A percentile compares a stretch with the other conserved stretches of the same genome.
Evolutionary conservation across 805 yeast genomes (phyloP).

Genomic region (Starmerella floricola): DNA sequence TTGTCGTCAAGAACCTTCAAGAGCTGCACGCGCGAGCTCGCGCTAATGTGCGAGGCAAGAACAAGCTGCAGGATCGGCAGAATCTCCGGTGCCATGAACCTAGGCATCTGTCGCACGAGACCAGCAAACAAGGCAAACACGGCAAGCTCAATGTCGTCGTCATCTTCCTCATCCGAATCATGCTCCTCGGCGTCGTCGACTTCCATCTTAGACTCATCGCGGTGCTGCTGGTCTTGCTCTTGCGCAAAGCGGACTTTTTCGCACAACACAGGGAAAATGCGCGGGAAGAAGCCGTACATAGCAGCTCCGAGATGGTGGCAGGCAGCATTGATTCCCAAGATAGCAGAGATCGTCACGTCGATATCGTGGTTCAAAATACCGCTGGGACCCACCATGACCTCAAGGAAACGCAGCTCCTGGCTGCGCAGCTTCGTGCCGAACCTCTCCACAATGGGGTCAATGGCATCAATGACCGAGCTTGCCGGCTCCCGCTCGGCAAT

Average conservation of each 20-base stretch:
- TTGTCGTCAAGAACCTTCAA: slow-evolving; percentile 51
- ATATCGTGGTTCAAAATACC: slow-evolving; percentile 46
- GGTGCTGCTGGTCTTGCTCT: neutral
- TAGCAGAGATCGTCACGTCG: slow-evolving; percentile 60
- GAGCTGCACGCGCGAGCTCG: slow-evolving; percentile 38
- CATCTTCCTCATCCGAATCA: slow-evolving; percentile 26
- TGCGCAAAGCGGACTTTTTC: slow-evolving; percentile 31
- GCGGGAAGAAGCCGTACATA: slow-evolving; percentile 71
- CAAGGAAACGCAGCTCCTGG: slow-evolving; percentile 39
- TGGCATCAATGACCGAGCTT: slow-evolving; percentile 15
- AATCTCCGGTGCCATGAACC: slow-evolving; percentile 62
- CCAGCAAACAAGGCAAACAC: slow-evolving; percentile 60
- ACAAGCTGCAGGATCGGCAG: slow-evolving; percentile 48
- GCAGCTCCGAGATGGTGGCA: slow-evolving; percentile 73
- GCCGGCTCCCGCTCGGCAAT: slow-evolving; percentile 3
- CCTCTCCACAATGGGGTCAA: slow-evolving; percentile 46
- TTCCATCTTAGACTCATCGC: slow-evolving; percentile 1
- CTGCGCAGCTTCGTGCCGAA: slow-evolving; percentile 39
- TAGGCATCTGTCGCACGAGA: slow-evolving; percentile 70
- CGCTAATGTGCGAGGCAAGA: slow-evolving; percentile 36
- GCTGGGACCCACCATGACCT: slow-evolving; percentile 37
- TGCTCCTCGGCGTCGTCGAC: slow-evolving; percentile 28
- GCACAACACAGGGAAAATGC: slow-evolving; percentile 65
- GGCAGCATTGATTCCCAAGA: slow-evolving; percentile 57
- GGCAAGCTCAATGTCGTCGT: slow-evolving; percentile 38